Evolutionary conservation across 2,329 filamentous ascomycete species (phyloP).

Genomic region (Penicillium sp.): DNA sequence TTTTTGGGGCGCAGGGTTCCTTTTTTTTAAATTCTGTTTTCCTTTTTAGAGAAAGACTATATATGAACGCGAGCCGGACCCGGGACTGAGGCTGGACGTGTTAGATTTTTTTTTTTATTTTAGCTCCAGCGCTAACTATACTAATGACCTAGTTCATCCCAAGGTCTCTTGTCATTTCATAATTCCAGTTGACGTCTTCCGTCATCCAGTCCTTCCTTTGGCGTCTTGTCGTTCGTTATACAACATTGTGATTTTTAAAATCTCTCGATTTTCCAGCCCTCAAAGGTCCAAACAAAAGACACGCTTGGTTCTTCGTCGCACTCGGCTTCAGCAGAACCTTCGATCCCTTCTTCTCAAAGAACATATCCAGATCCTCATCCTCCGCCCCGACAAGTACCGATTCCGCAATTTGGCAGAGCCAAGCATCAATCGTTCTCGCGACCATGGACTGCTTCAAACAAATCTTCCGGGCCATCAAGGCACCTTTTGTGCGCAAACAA

Average conservation of each 20-base stretch:
- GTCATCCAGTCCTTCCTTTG: conserved; percentile 21
- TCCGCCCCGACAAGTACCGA: too few relatives aligned
- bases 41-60: conserved; percentile 6
- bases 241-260: conserved; percentile 6
- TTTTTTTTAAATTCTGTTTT: too few relatives aligned
- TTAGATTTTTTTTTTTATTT: neutral
- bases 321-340: neutral
- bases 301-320: too few relatives aligned
- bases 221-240: conserved; percentile 17
- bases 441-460: conserved; percentile 35
- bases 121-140: conserved; percentile 8
- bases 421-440: neutral
- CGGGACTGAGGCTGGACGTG: too few relatives aligned
- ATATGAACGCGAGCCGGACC: conserved; percentile 14
- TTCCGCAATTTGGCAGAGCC: neutral
- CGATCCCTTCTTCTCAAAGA: too few relatives aligned
- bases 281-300: too few relatives aligned
- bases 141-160: conserved; percentile 26
- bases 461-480: conserved; percentile 29
- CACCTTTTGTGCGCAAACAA: conserved; percentile 27
- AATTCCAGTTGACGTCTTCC: conserved; percentile 10
- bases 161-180: conserved; percentile 9
- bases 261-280: neutral
- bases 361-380: too few relatives aligned
- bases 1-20: neutral